Conservation (phyloP, 2,329 filamentous ascomycete species). For the Fusarium multiceps region DNA sequence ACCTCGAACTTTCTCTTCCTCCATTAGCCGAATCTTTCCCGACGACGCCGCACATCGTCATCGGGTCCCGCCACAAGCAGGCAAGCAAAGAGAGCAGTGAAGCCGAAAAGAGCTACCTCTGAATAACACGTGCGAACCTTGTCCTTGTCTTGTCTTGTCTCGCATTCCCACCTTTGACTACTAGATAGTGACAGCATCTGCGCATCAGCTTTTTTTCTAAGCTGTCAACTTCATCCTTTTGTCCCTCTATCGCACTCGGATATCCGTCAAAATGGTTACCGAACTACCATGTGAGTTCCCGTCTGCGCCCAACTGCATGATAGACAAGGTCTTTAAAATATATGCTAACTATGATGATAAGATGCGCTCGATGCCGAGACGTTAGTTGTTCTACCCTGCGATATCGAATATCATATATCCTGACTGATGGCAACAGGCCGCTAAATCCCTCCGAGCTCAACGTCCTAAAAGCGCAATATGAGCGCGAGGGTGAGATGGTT, state of each 20-base stretch:
- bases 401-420: constrained; percentile 3
- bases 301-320: constrained; percentile 29
- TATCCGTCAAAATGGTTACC: constrained; percentile 55
- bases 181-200: not conserved
- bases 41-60: constrained; percentile 40
- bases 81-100: constrained; percentile 16
- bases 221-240: not conserved
- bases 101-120: constrained; percentile 33
- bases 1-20: not conserved
- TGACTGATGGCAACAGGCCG: constrained; percentile 65
- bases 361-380: constrained; percentile 98
- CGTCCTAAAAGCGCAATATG: constrained; percentile 92
- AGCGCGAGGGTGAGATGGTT: constrained; percentile 97
- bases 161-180: not conserved
- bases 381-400: constrained; percentile 58
- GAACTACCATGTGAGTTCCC: constrained; percentile 61
- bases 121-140: constrained; percentile 28
- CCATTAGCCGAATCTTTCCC: constrained; percentile 37
- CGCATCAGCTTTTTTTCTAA: not conserved
- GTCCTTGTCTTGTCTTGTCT: not conserved
- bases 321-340: not conserved
- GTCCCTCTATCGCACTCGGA: not conserved
- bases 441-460: constrained; percentile 92
- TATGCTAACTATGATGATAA: constrained; percentile 53
- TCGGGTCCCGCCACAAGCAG: constrained; percentile 41